Conservation (phyloP, 2,329 filamentous ascomycete species). For the Emmonsiellopsis sp. region DNA sequence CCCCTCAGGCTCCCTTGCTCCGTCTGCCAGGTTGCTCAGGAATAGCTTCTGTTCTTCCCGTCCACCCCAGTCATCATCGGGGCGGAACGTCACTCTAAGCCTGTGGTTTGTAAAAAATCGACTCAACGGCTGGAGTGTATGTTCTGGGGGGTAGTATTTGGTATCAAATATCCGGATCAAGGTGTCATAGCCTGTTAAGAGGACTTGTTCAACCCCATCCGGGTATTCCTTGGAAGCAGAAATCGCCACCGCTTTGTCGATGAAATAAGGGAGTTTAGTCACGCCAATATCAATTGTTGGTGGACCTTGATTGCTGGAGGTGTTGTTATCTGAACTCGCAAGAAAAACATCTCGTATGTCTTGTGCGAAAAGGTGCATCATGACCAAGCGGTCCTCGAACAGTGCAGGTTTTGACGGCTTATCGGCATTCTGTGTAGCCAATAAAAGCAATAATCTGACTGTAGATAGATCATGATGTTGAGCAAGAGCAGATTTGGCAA, state of each 20-base stretch:
- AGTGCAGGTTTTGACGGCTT: conserved; percentile 43
- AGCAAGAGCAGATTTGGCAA: conserved; percentile 44
- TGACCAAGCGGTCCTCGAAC: conserved; percentile 39
- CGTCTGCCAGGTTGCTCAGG: conserved; percentile 26
- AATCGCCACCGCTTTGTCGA: conserved; percentile 38
- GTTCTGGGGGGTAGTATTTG: conserved; percentile 39
- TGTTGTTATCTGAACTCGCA: neutral
- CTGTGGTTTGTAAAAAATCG: conserved; percentile 35
- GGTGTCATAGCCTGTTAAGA: conserved; percentile 41
- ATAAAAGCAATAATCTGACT: conserved; percentile 45
- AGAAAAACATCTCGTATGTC: conserved; percentile 21
- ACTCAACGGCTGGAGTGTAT: conserved; percentile 32
- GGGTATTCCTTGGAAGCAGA: conserved; percentile 28
- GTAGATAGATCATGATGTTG: conserved; percentile 18
- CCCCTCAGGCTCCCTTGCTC: conserved; percentile 27
- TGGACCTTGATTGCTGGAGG: conserved; percentile 5
- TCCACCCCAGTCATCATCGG: conserved; percentile 31
- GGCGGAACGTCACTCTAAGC: conserved; percentile 35
- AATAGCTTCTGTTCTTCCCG: conserved; percentile 31
- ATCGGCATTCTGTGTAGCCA: conserved; percentile 57
- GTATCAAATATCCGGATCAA: conserved; percentile 39
- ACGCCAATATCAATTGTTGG: conserved; percentile 38
- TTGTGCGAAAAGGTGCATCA: conserved; percentile 40
- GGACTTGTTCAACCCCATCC: conserved; percentile 31
- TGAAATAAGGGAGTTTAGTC: conserved; percentile 39